Evolutionary conservation across 768 basidiomycete species (phyloP).

Genomic region (Nidularia pulvinata): DNA sequence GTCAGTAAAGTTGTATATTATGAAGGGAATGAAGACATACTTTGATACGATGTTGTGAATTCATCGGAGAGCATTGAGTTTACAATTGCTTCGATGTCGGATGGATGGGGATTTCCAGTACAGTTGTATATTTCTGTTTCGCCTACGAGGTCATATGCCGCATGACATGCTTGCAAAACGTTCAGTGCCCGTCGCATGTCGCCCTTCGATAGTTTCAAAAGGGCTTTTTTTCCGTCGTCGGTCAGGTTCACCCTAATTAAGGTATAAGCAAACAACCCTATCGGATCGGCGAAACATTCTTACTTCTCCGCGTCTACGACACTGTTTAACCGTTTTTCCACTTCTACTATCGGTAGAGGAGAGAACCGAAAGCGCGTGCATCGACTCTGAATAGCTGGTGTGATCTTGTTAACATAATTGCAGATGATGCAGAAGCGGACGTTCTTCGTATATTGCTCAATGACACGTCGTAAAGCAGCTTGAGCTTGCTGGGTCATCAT

Average conservation of each 20-base stretch:
- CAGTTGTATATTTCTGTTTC: conserved; percentile 96
- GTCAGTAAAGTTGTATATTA: conserved; percentile 1
- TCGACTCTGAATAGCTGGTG: conserved; percentile 97
- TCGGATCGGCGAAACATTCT: neutral
- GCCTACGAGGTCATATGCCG: conserved; percentile 87
- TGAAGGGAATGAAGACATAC: conserved; percentile 38
- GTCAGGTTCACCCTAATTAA: conserved; percentile 77
- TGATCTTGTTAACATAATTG: conserved; percentile 99
- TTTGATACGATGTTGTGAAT: conserved; percentile 88
- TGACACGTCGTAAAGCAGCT: conserved; percentile 93
- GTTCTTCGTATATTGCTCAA: conserved; percentile 98
- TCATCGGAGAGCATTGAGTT: conserved; percentile 96
- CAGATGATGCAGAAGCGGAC: conserved; percentile 99
- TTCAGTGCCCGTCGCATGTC: conserved; percentile 98
- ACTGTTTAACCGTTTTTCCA: conserved; percentile 76
- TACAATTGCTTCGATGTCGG: conserved; percentile 92
- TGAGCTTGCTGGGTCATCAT: conserved; percentile 99
- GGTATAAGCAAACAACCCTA: neutral
- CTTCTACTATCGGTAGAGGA: conserved; percentile 82
- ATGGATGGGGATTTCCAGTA: conserved; percentile 95
- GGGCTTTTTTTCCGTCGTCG: conserved; percentile 82
- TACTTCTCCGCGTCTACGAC: conserved; percentile 89
- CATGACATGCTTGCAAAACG: conserved; percentile 97
- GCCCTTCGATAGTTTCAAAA: conserved; percentile 93
- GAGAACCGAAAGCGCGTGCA: conserved; percentile 98